Evolutionary conservation across 108 stramenopile species (phyloP).

Genomic region (Fragilaria crotonensis): DNA sequence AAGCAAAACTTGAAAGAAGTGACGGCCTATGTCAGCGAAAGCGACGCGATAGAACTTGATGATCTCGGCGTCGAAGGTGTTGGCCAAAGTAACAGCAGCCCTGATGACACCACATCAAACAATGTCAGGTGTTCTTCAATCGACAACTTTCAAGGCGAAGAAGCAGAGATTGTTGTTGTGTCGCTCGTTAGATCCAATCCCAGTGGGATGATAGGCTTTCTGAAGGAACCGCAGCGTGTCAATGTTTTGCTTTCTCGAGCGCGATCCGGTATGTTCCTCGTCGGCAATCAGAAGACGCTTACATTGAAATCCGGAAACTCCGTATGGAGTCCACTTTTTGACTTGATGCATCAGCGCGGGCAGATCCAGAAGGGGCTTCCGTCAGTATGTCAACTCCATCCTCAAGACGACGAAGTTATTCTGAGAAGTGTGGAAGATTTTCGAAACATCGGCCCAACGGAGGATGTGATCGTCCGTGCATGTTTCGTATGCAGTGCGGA

Average conservation of each 20-base stretch:
- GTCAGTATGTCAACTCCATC: constrained; percentile 31
- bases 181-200: constrained; percentile 68
- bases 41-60: constrained; percentile 20
- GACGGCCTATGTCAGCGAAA: constrained; percentile 22
- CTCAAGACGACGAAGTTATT: constrained; percentile 14
- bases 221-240: constrained; percentile 72
- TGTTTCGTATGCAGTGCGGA: constrained; percentile 27
- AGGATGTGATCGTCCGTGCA: constrained; percentile 32
- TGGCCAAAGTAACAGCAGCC: background rate
- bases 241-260: constrained; percentile 91
- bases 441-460: constrained; percentile 29
- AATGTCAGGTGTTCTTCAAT: constrained; percentile 39
- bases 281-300: constrained; percentile 38
- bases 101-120: background rate
- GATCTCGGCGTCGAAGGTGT: constrained; percentile 16
- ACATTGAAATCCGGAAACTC: constrained; percentile 8
- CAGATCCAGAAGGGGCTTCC: constrained; percentile 23
- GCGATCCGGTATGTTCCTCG: constrained; percentile 36
- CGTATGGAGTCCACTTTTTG: constrained; percentile 27
- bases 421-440: constrained; percentile 13
- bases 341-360: constrained; percentile 13
- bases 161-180: constrained; percentile 78
- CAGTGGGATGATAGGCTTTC: constrained; percentile 65
- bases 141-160: constrained; percentile 91
- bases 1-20: constrained; percentile 20